Percentiles rank a stretch among this genome's conserved stretches.
Evolutionary conservation across 441 rosid genomes (phyloP).

Genomic region (Populus hybrid): DNA sequence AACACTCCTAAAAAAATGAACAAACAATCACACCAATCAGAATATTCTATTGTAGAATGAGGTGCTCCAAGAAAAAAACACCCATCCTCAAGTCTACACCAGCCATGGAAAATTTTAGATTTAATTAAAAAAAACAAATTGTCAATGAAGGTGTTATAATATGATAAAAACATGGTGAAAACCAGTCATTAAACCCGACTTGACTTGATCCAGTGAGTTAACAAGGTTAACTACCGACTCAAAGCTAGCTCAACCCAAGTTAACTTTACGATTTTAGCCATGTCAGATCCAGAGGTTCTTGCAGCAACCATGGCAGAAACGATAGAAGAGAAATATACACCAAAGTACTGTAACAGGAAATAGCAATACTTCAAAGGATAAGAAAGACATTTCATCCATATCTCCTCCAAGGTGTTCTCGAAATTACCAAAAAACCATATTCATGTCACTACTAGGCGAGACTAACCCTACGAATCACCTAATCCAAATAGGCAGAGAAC

Average conservation of each 20-base stretch:
- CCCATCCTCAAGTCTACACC: not conserved
- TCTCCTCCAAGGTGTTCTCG: not conserved
- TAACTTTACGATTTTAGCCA: not conserved
- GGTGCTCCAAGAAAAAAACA: not conserved
- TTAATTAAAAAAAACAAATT: no score
- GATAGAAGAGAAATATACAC: not conserved
- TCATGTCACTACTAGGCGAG: not conserved
- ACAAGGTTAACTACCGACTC: not conserved
- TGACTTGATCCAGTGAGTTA: not conserved
- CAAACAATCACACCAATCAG: not conserved
- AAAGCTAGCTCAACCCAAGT: not conserved
- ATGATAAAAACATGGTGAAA: not conserved
- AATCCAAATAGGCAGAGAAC: slow-evolving; percentile 13
- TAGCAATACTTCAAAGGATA: not conserved
- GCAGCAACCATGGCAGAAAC: not conserved
- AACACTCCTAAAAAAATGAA: not conserved
- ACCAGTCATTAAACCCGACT: not conserved
- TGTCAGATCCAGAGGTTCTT: not conserved
- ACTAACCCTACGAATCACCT: slow-evolving; percentile 7
- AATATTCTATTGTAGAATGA: no score
- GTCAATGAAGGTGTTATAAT: no score
- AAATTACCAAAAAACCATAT: slow-evolving; percentile 17
- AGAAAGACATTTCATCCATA: not conserved
- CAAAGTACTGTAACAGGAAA: not conserved
- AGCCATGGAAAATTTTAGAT: not conserved